Evolutionary conservation across 768 basidiomycete species (phyloP), one percentile per base, ranked within the genome.

Genomic region (Lentinus brumalis): DNA sequence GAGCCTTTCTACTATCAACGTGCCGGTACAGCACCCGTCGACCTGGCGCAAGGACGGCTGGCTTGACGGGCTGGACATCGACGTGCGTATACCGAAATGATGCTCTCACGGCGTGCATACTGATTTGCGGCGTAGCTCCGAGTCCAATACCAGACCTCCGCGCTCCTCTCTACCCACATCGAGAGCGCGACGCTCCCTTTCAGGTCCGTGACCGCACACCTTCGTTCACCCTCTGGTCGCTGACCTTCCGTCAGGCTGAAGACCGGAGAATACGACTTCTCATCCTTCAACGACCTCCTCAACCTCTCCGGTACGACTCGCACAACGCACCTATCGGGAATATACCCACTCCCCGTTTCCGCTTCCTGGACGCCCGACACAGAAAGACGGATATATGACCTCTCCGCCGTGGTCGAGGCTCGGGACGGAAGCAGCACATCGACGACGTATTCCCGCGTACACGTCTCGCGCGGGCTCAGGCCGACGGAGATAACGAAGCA

Each of bases 391-490:
- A 46, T 69, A 1, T 66, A 64, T 44, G 69, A 71, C 42, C 52
- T 70, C 4, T 67, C 67, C 18, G 52, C 53, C 4, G 7, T 15
- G 29, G 45, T 38, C 21, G 45, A 50, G 10, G 32, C 45, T 7
- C n/a, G 6, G 14, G 39, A 8, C 12, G 35, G 50, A 26, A 26
- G 21, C 21, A 26, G 21, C 21, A 26, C 21, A 26, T 1, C 21
- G 57, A 40, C 65, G 58, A 35, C 54, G 15, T 84, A 78, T 66
- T 71, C 81, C 44, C 77, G 81, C 40, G 66, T 80, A 39, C 82
- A 86, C 56, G 82, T 90, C 49, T 81, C 83, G 3, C 79, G 90
- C 63, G 89, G 89, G 2, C 79, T 90, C 65, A 75, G 81, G 8
- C 63, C 73, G 29, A 58, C 70, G 5, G 73, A 74, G 16, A 65